Evolutionary conservation across 2,329 filamentous ascomycete genomes (phyloP).

Genomic region (Zymoseptoria tritici): DNA sequence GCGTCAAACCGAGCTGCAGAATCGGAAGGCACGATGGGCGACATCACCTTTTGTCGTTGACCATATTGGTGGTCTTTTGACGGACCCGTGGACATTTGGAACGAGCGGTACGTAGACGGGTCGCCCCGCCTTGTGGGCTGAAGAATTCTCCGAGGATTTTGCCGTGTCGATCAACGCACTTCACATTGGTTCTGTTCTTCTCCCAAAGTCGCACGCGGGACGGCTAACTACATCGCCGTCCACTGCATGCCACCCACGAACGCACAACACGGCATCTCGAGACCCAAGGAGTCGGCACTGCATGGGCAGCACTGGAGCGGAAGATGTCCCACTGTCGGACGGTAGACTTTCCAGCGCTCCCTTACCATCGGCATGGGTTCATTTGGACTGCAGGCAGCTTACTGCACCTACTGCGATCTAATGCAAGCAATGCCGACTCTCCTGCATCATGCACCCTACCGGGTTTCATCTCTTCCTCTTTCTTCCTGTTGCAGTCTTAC

Average conservation of each 20-base stretch:
- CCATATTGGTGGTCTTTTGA: neutral
- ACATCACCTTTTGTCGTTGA: neutral
- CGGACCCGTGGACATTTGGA: neutral
- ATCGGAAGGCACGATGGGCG: neutral
- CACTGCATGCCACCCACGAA: neutral
- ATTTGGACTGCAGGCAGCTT: slow-evolving; percentile 4
- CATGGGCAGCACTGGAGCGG: neutral
- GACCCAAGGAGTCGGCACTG: slow-evolving; percentile 1
- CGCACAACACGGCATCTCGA: neutral
- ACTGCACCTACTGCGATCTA: slow-evolving; percentile 8
- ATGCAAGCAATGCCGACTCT: slow-evolving; percentile 9
- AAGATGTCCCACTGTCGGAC: neutral
- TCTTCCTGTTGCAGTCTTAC: slow-evolving; percentile 12
- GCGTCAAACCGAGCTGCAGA: neutral
- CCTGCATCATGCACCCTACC: slow-evolving; percentile 18
- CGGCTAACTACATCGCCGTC: neutral
- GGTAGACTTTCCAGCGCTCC: neutral
- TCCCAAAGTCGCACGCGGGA: neutral
- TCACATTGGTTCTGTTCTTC: neutral
- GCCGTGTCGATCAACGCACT: neutral
- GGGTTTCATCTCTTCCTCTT: slow-evolving; percentile 20
- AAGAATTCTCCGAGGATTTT: neutral
- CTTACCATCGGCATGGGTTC: slow-evolving; percentile 6
- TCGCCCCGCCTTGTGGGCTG: neutral
- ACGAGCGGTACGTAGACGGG: neutral